phyloP scores from a whole-genome alignment of 2,329 filamentous ascomycete genomes.

The Aspergillus hortae region DNA sequence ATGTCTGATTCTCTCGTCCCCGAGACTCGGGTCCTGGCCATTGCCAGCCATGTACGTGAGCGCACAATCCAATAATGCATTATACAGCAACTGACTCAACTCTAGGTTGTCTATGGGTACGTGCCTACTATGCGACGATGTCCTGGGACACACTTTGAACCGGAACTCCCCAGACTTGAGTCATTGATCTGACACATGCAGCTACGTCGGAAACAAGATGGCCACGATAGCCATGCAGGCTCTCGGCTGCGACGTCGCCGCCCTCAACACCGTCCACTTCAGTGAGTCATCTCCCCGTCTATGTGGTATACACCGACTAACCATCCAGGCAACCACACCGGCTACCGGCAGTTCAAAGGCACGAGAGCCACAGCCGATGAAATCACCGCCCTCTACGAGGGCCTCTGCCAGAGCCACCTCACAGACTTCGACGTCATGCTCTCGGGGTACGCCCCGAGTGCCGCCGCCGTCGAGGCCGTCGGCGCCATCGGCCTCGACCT shows the following conservation, averaged over 20 bases:
- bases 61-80: slow-evolving; percentile 10
- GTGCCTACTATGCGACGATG: slow-evolving; percentile 7
- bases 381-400: slow-evolving; percentile 78
- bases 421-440: slow-evolving; percentile 92
- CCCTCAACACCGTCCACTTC: slow-evolving; percentile 95
- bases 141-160: neutral
- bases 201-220: slow-evolving; percentile 97
- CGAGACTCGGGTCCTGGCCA: slow-evolving; percentile 71
- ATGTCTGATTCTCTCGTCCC: slow-evolving; percentile 48
- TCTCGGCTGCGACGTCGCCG: slow-evolving; percentile 87
- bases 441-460: slow-evolving; percentile 89
- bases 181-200: slow-evolving; percentile 36
- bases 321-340: slow-evolving; percentile 83
- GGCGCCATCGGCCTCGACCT: slow-evolving; percentile 80
- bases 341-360: slow-evolving; percentile 84
- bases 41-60: slow-evolving; percentile 82
- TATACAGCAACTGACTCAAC: neutral
- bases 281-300: slow-evolving; percentile 56
- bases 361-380: slow-evolving; percentile 77
- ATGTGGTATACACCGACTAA: neutral
- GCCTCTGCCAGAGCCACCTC: slow-evolving; percentile 77
- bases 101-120: slow-evolving; percentile 35
- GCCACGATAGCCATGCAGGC: slow-evolving; percentile 92
- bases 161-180: neutral
- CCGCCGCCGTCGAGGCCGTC: slow-evolving; percentile 76